Percentiles rank a stretch among this genome's conserved stretches.
Evolutionary conservation across 805 yeast genomes (phyloP).

Genomic region (Candida boleticola): DNA sequence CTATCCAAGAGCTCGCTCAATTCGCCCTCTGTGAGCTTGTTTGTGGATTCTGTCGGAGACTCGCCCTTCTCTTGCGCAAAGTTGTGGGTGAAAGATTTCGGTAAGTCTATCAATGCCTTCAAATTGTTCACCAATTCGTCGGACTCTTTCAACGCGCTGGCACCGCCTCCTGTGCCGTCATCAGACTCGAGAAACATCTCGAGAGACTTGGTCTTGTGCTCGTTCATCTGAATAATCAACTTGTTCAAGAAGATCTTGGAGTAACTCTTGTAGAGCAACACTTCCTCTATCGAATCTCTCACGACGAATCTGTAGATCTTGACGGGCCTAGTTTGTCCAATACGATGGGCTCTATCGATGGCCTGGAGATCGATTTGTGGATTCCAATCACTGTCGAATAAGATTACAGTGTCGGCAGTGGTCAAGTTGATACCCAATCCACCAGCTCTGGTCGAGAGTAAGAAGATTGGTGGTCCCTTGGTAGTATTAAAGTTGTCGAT

Average conservation of each 20-base stretch:
- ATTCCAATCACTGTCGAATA: conserved; percentile 95
- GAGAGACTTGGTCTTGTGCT: conserved; percentile 30
- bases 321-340: conserved; percentile 87
- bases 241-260: conserved; percentile 77
- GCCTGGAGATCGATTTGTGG: conserved; percentile 97
- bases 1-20: conserved; percentile 42
- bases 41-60: neutral
- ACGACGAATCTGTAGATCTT: conserved; percentile 75
- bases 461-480: conserved; percentile 46
- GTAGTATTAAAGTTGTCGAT: conserved; percentile 50
- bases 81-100: conserved; percentile 1
- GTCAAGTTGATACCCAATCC: conserved; percentile 88
- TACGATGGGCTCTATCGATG: conserved; percentile 91
- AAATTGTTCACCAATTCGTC: conserved; percentile 12
- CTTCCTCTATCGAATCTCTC: conserved; percentile 79
- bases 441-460: conserved; percentile 90
- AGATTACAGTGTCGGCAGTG: conserved; percentile 84
- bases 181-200: conserved; percentile 18
- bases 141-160: conserved; percentile 2
- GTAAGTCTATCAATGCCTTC: conserved; percentile 9
- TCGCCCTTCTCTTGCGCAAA: neutral
- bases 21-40: conserved; percentile 31
- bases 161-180: neutral
- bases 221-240: conserved; percentile 51
- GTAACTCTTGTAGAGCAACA: conserved; percentile 73